A percentile compares a stretch with the other conserved stretches of the same genome.
Evolutionary conservation across 495 filamentous ascomycete species (phyloP).

Genomic region (Penicillium goetzii): DNA sequence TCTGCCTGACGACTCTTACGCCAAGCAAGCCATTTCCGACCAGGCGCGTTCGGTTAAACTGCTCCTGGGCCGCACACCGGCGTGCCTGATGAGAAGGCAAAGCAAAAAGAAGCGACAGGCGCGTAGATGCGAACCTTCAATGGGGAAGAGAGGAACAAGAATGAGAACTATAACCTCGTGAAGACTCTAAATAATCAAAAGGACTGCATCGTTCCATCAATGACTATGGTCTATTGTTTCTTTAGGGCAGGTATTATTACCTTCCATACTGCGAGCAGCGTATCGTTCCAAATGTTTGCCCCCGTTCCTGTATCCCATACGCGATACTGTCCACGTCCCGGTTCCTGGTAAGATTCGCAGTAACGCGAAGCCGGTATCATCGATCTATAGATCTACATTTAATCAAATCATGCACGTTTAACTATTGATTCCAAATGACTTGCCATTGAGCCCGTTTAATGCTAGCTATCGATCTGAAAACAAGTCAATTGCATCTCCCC

Average conservation of each 20-base stretch:
- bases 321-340: slow-evolving; percentile 24
- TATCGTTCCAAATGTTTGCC: slow-evolving; percentile 17
- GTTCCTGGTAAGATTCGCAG: slow-evolving; percentile 34
- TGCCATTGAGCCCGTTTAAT: not conserved
- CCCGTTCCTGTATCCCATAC: slow-evolving; percentile 24
- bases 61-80: slow-evolving; percentile 14
- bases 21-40: slow-evolving; percentile 16
- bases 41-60: slow-evolving; percentile 22
- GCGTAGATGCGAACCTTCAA: not conserved
- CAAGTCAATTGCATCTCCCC: not conserved
- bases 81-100: not conserved
- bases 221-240: not conserved
- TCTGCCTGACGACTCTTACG: not conserved
- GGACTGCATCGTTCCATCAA: not conserved
- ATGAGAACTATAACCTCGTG: too few relatives aligned
- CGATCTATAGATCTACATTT: not conserved
- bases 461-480: not conserved
- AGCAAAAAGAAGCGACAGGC: not conserved
- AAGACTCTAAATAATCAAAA: too few relatives aligned
- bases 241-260: slow-evolving; percentile 4
- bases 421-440: not conserved
- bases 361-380: slow-evolving; percentile 9
- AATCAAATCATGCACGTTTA: not conserved
- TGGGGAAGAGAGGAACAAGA: not conserved
- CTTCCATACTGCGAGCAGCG: not conserved